Conservation (phyloP, 2,329 filamentous ascomycete genomes). For the Colletotrichum somersetense region DNA sequence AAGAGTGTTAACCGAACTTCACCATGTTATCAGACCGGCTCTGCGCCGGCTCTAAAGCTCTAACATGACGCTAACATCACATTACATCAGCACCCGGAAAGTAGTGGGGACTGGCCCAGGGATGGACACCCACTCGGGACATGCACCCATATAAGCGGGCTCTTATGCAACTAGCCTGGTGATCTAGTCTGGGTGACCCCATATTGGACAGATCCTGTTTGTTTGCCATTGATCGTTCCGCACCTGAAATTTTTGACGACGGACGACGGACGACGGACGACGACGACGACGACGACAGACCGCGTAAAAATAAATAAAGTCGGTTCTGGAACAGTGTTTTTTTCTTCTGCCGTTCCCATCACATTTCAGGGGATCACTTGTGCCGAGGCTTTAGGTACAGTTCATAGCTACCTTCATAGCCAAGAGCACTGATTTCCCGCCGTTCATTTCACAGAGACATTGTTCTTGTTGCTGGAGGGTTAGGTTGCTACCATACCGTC, state of each 20-base stretch:
- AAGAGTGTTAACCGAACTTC: constrained; percentile 24
- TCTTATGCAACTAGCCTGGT: constrained; percentile 42
- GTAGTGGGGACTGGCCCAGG: constrained; percentile 15
- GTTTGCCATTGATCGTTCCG: constrained; percentile 24
- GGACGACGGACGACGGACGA: constrained; percentile 11
- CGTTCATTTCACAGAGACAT: constrained; percentile 22
- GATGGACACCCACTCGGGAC: constrained; percentile 35
- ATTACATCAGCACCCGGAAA: constrained; percentile 37
- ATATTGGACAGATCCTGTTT: constrained; percentile 39
- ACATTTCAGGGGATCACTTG: constrained; percentile 11
- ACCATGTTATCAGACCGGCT: constrained; percentile 1
- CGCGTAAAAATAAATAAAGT: background rate
- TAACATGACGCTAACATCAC: constrained; percentile 26
- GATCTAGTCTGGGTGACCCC: constrained; percentile 33
- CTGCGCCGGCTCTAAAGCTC: constrained; percentile 25
- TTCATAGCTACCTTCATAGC: constrained; percentile 10
- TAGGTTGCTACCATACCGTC: constrained; percentile 27
- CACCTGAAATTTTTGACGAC: constrained; percentile 32
- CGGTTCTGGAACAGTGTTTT: background rate
- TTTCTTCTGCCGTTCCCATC: background rate
- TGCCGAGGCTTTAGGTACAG: constrained; percentile 13
- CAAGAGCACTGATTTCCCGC: constrained; percentile 10
- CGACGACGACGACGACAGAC: background rate
- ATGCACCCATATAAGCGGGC: constrained; percentile 38
- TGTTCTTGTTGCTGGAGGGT: constrained; percentile 24